A percentile compares a stretch with the other conserved stretches of the same genome.
Evolutionary conservation across 352 stramenopile species (phyloP).

Genomic region (Globisporangium camurandrum): DNA sequence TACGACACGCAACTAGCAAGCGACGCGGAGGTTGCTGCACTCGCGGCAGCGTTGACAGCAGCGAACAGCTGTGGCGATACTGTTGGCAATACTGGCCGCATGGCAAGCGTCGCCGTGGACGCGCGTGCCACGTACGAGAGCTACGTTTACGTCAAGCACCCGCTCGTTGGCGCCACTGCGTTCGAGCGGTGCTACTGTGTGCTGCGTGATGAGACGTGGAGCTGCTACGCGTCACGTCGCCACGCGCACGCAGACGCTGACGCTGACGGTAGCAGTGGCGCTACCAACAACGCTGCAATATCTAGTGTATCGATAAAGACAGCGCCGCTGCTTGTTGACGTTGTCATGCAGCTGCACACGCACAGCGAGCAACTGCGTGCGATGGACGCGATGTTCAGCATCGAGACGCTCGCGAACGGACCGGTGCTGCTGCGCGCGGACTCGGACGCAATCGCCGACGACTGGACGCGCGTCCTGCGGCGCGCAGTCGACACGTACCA

Average conservation of each 20-base stretch:
- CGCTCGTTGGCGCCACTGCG: slow-evolving; percentile 16
- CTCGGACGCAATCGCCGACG: slow-evolving; percentile 17
- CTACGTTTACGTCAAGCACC: slow-evolving; percentile 36
- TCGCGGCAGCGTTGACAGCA: slow-evolving; percentile 12
- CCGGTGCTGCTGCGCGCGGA: slow-evolving; percentile 28
- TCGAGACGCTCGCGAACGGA: slow-evolving; percentile 33
- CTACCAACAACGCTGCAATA: not conserved
- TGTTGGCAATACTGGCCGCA: not conserved
- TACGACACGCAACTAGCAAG: slow-evolving; percentile 38
- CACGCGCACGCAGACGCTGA: slow-evolving; percentile 9
- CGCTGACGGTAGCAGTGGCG: slow-evolving; percentile 4
- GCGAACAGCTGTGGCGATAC: not conserved
- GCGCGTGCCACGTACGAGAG: no score
- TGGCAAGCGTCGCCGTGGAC: no score
- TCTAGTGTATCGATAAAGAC: no score
- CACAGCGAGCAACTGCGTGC: slow-evolving; percentile 21
- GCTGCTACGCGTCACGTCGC: slow-evolving; percentile 25
- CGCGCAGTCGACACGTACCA: slow-evolving; percentile 12
- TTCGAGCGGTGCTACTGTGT: slow-evolving; percentile 33
- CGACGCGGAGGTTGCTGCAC: slow-evolving; percentile 20
- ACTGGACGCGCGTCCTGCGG: slow-evolving; percentile 26
- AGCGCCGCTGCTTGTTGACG: slow-evolving; percentile 18
- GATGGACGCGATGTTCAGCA: slow-evolving; percentile 19
- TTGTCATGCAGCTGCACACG: slow-evolving; percentile 22
- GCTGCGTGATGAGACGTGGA: slow-evolving; percentile 18